Percentiles rank a stretch among this genome's conserved stretches.
Conservation (phyloP, 805 yeast genomes). For the Candida easanensis region DNA sequence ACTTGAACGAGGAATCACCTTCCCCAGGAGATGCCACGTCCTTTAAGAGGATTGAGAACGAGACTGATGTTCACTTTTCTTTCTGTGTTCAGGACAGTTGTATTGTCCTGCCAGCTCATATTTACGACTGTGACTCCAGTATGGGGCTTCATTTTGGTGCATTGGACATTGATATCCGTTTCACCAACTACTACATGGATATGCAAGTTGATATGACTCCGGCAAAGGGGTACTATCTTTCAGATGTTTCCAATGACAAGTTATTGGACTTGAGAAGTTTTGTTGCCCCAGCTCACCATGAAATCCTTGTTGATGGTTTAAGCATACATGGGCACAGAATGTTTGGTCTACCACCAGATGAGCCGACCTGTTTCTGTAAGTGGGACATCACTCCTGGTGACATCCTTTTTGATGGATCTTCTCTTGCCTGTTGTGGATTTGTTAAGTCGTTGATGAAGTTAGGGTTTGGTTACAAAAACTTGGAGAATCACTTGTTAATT, state of each 20-base stretch:
- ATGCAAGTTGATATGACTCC: conserved; percentile 73
- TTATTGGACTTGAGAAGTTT: conserved; percentile 17
- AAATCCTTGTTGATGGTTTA: conserved; percentile 56
- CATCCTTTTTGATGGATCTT: conserved; percentile 49
- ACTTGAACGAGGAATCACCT: conserved; percentile 11
- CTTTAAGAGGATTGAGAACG: conserved; percentile 56
- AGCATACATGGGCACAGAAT: conserved; percentile 82
- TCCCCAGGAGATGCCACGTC: conserved; percentile 4
- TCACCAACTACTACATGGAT: conserved; percentile 92
- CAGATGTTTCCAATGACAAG: conserved; percentile 10
- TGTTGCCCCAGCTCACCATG: conserved; percentile 21
- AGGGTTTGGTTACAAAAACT: conserved; percentile 63
- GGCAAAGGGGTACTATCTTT: conserved; percentile 34
- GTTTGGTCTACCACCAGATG: conserved; percentile 89
- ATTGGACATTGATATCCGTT: conserved; percentile 76
- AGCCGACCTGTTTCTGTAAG: conserved; percentile 83
- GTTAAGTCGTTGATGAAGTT: conserved; percentile 43
- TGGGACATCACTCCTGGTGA: conserved; percentile 82
- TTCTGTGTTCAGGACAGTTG: conserved; percentile 71
- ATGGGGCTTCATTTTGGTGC: conserved; percentile 60
- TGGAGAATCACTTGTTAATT: conserved; percentile 69
- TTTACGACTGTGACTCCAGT: conserved; percentile 64
- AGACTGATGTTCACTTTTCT: conserved; percentile 71
- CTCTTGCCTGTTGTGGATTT: conserved; percentile 44
- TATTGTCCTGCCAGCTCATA: conserved; percentile 65